Conservation (phyloP, 1,284 basidiomycete species). For the Microbotryomycetes sp. region DNA sequence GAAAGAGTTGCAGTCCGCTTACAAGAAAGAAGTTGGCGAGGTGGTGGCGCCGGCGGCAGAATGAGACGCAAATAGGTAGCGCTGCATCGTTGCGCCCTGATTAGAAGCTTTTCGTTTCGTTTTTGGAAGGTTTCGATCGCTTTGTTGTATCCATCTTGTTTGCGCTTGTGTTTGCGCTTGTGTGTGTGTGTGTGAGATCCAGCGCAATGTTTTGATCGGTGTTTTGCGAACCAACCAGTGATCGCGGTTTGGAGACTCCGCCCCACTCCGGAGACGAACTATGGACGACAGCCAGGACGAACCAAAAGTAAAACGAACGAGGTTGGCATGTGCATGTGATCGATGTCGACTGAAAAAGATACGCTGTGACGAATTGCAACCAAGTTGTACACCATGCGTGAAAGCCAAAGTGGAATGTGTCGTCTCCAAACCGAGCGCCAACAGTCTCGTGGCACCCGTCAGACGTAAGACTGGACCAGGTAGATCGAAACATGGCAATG, state of each 20-base stretch:
- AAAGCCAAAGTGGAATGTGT: not conserved
- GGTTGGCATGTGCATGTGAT: not conserved
- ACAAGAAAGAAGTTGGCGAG: slow-evolving; percentile 3
- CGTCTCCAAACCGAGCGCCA: not conserved
- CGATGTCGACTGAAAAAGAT: not conserved
- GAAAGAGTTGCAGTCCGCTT: slow-evolving; percentile 8
- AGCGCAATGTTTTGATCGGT: not conserved
- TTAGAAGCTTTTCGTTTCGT: no score
- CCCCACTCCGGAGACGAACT: no score
- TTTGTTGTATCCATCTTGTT: not conserved
- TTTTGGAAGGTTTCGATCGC: no score
- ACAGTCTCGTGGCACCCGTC: not conserved
- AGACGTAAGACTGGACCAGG: not conserved
- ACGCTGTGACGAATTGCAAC: not conserved
- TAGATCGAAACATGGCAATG: not conserved
- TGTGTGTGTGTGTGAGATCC: not conserved
- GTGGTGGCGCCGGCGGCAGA: not conserved
- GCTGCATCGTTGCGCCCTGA: no score
- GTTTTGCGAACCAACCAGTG: not conserved
- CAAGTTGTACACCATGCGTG: not conserved
- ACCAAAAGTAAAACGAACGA: not conserved
- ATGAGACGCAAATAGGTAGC: not conserved
- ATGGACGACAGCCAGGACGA: not conserved
- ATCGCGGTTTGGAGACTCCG: no score
- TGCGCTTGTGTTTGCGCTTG: not conserved